phyloP scores from a whole-genome alignment of 2,329 filamentous ascomycete species.

The Teratosphaeria destructans region DNA sequence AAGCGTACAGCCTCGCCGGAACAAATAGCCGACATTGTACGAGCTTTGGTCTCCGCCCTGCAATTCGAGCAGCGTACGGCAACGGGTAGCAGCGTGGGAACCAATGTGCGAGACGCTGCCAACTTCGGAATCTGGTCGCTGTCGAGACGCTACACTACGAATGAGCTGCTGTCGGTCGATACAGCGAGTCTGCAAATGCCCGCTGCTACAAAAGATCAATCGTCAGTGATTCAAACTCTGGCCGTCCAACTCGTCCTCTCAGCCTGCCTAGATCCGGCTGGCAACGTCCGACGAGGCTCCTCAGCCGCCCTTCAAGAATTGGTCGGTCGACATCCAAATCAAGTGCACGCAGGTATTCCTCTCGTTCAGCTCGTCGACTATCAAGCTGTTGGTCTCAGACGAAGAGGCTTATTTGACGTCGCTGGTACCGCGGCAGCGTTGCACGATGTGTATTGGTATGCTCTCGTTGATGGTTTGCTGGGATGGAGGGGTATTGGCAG shows the following conservation, averaged over 20 bases:
- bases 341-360: constrained; percentile 66
- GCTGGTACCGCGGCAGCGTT: constrained; percentile 59
- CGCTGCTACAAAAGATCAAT: neutral
- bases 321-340: constrained; percentile 84
- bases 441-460: constrained; percentile 52
- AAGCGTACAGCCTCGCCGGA: constrained; percentile 64
- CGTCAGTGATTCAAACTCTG: constrained; percentile 49
- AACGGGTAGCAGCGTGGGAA: constrained; percentile 74
- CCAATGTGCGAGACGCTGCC: constrained; percentile 86
- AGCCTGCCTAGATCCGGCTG: constrained; percentile 77
- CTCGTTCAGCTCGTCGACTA: constrained; percentile 90
- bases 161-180: constrained; percentile 61
- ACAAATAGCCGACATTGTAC: constrained; percentile 63
- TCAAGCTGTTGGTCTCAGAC: constrained; percentile 79
- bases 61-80: constrained; percentile 81
- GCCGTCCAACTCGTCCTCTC: constrained; percentile 72
- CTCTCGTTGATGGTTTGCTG: constrained; percentile 59
- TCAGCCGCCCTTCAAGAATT: constrained; percentile 92
- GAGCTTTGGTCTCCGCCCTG: constrained; percentile 66
- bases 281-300: constrained; percentile 84
- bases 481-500: constrained; percentile 86
- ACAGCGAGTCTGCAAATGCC: constrained; percentile 6
- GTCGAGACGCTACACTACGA: constrained; percentile 73
- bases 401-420: constrained; percentile 70
- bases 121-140: constrained; percentile 95